These are phyloP conservation scores for Ascoidea asiatica DNA, from an alignment of 805 yeast genomes.

Conservation along the genomic window DNA sequence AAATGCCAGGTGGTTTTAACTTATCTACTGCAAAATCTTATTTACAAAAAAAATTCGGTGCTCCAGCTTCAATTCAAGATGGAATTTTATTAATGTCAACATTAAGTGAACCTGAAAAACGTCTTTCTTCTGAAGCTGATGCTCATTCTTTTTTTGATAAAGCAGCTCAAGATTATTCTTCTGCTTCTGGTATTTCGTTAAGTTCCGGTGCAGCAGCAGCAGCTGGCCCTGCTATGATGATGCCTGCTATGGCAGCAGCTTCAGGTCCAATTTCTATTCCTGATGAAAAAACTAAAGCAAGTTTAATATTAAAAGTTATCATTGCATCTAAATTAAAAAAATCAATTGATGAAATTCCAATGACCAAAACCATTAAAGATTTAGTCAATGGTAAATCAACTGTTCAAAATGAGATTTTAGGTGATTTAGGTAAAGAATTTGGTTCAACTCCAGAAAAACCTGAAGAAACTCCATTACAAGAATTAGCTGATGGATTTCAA, in stretches of 20 bases:
- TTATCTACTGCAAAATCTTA: conserved; percentile 86
- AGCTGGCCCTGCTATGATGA: conserved; percentile 42
- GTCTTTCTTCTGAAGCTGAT: conserved; percentile 77
- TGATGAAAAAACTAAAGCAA: conserved; percentile 83
- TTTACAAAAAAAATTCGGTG: conserved; percentile 85
- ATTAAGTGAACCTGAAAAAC: conserved; percentile 80
- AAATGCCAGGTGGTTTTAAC: conserved; percentile 99
- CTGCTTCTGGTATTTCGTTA: conserved; percentile 38
- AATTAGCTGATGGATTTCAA: conserved; percentile 91
- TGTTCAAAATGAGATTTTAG: conserved; percentile 94
- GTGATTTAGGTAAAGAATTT: conserved; percentile 97
- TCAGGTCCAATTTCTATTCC: conserved; percentile 74
- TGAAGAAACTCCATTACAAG: conserved; percentile 93
- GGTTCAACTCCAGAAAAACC: conserved; percentile 98
- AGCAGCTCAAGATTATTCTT: conserved; percentile 73
- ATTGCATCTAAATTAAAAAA: conserved; percentile 96
- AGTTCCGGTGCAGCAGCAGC: conserved; percentile 44
- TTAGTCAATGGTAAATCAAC: conserved; percentile 98
- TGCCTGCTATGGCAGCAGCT: conserved; percentile 53
- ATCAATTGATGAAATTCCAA: conserved; percentile 70
- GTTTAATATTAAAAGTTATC: conserved; percentile 68
- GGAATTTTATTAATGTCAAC: conserved; percentile 72
- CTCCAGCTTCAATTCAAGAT: conserved; percentile 90
- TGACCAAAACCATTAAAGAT: conserved; percentile 90
- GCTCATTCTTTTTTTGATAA: conserved; percentile 85